Base-by-base conservation (phyloP, 2,329 filamentous ascomycete genomes). In the Phialocephala subalpina region DNA sequence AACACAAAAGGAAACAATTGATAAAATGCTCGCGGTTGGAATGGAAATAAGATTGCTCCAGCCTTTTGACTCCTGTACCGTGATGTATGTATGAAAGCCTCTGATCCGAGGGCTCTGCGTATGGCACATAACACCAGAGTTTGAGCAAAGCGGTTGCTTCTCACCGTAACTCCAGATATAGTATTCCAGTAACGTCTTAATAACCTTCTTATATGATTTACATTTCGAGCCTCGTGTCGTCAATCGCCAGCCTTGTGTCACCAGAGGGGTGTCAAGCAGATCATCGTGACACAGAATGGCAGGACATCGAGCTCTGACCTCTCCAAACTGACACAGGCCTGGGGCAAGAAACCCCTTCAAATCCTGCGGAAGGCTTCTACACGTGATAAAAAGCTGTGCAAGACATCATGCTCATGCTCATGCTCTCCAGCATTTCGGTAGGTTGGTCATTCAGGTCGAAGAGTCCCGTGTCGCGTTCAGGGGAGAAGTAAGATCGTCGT, bases 401-500 rank as follows among this genome's bases (percentile, higher is more conserved):
- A 14, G 40, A 35, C 38, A 20, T 45, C 42, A 20, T 45, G 42
- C 45, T 49, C 45, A 42, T 42, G 38, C 38, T 61, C 47, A 53
- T 61, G 49, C 60, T 27, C 20, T 35, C 52, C 14, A 33, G 40
- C 45, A 49, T 25, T 49, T 22, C 22, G 45, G 40, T 42, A 42
- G 40, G 40, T 42, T 18, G 40, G 40, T n/a, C 7, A 18, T 38
- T 3, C 55, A 38, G 62, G 52, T n/a, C n/a, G n/a, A n/a, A n/a
- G n/a, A n/a, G n/a, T n/a, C n/a, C n/a, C n/a, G n/a, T n/a, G n/a
- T n/a, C n/a, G n/a, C n/a, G n/a, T n/a, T n/a, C n/a, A n/a, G n/a
- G 20, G 62, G 36, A 49, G 65, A 64, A 40, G 29, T 67, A 56
- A 58, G 61, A 62, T 62, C 58, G 55, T 65, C 63, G 63, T 68